Base-by-base conservation (phyloP, 768 basidiomycete genomes). In the Boletellus sp. region DNA sequence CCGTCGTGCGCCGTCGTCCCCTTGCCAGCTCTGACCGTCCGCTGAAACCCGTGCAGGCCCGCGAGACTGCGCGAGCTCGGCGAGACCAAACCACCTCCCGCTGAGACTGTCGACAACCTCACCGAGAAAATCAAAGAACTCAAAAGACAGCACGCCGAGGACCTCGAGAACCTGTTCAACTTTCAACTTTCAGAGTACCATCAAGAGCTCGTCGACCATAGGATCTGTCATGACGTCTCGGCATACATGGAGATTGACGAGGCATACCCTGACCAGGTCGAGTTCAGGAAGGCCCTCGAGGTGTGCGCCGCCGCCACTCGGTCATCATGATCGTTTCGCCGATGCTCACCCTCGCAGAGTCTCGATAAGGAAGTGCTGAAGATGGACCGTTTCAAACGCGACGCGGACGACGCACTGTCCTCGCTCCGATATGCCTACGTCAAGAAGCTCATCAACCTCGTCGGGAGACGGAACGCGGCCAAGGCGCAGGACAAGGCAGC, bases 1-100 rank as follows among this genome's bases (percentile, higher is more conserved):
- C 74, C 76, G 40, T 64, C 69, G 78, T 77, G 60, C 50, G 73
- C 53, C 7, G 20, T 5, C 11, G 3, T 4, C 22, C 5, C 11
- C 5, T 16, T 16, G 1, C 13, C 35, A 4, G 6, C 31, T 6
- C 31, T 33, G 22, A 7, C 19, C 20, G 12, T 19, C 23, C 3
- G 13, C 10, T 17, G 23, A 34, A 20, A 11, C 11, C 12, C 15
- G 26, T n/a, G 38, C 43, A 67, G 63, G 1, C 56, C 51, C 10
- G 61, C 59, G 6, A 52, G 52, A 6, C 34, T 67, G 33, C 48
- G 63, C 6, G 57, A 59, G 24, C 58, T 67, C 15, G 65, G 58
- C 42, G 55, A 45, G 19, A 28, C 47, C 20, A 51, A 46, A 32
- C 10, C 42, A 8, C 23, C 41, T 0, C 49, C 44, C 2, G 46